Conservation (phyloP, 2,329 filamentous ascomycete genomes). For the Cladobotryum protrusum region DNA sequence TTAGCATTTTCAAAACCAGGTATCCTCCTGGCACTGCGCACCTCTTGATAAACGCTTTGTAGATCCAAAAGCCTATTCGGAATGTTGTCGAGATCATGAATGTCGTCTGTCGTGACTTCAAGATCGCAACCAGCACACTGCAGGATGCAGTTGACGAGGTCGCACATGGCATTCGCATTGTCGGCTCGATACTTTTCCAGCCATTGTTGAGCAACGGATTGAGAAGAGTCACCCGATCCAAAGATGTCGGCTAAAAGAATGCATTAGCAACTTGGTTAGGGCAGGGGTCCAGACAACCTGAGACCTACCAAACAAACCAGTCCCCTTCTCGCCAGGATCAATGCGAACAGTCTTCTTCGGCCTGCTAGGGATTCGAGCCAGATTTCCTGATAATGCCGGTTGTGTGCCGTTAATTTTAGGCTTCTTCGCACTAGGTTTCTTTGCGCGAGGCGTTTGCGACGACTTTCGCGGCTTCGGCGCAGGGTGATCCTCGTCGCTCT, state of each 20-base stretch:
- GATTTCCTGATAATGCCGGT: constrained; percentile 29
- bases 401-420: constrained; percentile 55
- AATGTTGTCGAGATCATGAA: constrained; percentile 83
- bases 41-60: constrained; percentile 80
- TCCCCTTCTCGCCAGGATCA: constrained; percentile 44
- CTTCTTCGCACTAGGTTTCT: constrained; percentile 57
- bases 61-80: constrained; percentile 72
- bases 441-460: constrained; percentile 39
- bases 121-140: constrained; percentile 74
- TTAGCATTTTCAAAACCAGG: constrained; percentile 19
- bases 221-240: constrained; percentile 48
- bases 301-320: constrained; percentile 49
- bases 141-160: constrained; percentile 61
- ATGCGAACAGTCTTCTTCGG: constrained; percentile 52
- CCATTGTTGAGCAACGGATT: constrained; percentile 56
- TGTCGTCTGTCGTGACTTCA: constrained; percentile 73
- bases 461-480: constrained; percentile 33
- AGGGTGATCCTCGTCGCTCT: constrained; percentile 39
- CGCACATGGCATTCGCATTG: constrained; percentile 49
- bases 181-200: constrained; percentile 51
- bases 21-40: constrained; percentile 23
- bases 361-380: constrained; percentile 43
- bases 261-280: constrained; percentile 10
- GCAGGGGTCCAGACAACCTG: constrained; percentile 13
- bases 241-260: constrained; percentile 53